A percentile compares a stretch with the other conserved stretches of the same genome.
Evolutionary conservation across 75 land plant genomes (phyloP).

Genomic region (Chamaecyparis obtusa): DNA sequence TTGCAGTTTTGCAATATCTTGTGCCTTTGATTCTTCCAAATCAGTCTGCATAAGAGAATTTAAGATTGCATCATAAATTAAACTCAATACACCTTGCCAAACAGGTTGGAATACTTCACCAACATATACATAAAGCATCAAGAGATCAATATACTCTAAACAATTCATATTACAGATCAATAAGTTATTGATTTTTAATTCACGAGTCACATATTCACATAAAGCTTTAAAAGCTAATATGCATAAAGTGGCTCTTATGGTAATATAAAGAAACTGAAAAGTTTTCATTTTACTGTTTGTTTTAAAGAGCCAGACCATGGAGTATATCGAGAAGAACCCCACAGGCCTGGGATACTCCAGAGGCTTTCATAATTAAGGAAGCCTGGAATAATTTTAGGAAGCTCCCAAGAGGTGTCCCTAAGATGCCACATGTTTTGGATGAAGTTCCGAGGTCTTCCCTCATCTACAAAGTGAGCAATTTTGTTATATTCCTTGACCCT

Average conservation of each 20-base stretch:
- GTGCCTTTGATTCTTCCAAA: conserved; percentile 78
- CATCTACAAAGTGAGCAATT: neutral
- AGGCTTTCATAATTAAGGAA: neutral
- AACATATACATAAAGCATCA: neutral
- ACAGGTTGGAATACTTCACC: neutral
- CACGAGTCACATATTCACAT: neutral
- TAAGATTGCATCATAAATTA: neutral
- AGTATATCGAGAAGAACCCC: neutral
- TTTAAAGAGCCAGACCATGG: neutral
- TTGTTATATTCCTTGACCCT: neutral
- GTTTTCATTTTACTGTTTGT: neutral
- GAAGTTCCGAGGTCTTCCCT: neutral
- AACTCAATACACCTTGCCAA: neutral
- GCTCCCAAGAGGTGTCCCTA: neutral
- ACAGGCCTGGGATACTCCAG: neutral
- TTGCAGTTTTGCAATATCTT: conserved; percentile 77
- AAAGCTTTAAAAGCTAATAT: neutral
- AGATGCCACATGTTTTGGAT: neutral
- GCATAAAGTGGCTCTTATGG: neutral
- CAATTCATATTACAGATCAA: neutral
- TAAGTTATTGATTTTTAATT: neutral
- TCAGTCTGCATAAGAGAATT: conserved; percentile 41
- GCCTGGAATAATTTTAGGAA: neutral
- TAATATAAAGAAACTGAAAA: neutral
- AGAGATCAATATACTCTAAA: neutral